Conservation (phyloP, 495 filamentous ascomycete species). For the Pyrenula aspistea region DNA sequence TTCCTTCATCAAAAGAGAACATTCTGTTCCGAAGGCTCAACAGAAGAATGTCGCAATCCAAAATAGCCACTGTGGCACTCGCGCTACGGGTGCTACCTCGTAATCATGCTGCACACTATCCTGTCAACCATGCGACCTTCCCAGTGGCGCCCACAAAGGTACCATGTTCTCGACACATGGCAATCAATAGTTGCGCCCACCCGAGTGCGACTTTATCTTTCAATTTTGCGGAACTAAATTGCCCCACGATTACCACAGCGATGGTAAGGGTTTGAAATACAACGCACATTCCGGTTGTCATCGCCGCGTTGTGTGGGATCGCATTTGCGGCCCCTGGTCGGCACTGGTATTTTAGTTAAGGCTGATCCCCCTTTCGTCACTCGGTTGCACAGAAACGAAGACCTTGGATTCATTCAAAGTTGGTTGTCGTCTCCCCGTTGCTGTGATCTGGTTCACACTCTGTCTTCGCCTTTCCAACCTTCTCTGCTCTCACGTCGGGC, state of each 20-base stretch:
- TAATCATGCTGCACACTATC: too few species aligned
- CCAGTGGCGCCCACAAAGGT: not conserved
- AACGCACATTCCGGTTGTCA: not conserved
- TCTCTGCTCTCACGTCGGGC: not conserved
- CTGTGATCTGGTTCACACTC: not conserved
- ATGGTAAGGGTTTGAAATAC: not conserved
- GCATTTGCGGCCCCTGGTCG: not conserved
- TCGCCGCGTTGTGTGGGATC: not conserved
- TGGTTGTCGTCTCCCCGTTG: not conserved
- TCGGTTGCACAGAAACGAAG: not conserved
- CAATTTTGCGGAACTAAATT: not conserved
- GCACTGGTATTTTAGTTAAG: not conserved
- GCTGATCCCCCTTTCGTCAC: not conserved
- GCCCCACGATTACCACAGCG: not conserved
- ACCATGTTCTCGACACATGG: not conserved
- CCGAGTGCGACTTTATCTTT: not conserved
- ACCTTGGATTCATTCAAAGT: not conserved
- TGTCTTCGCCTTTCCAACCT: not conserved
- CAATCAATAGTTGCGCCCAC: not conserved
- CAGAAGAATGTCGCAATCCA: not conserved
- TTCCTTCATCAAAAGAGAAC: too few species aligned
- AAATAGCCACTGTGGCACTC: not conserved
- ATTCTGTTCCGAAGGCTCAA: not conserved
- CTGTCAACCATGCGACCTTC: not conserved
- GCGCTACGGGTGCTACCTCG: not conserved